Evolutionary conservation across 306 rosid species (phyloP), one percentile per base, ranked within the genome.

Genomic region (Sophora flavescens): DNA sequence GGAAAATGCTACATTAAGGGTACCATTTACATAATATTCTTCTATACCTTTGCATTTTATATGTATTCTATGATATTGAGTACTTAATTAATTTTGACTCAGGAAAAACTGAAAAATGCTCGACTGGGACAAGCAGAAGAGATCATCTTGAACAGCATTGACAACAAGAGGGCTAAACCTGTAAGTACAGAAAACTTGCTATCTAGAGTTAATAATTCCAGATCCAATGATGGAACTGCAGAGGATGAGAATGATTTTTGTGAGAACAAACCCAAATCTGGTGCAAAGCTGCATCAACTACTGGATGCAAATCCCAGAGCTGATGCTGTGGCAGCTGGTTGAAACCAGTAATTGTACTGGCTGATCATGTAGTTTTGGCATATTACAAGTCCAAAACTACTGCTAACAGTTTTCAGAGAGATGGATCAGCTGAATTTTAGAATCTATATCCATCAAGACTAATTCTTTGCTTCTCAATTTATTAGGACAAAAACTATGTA

Each of bases 301-400:
- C 87, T 92, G 63, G 93, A 89, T 47, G 38, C 91, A 16, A 94
- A 86, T 82, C 97, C 96, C 3, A 83, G 98, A 82, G 87, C 97
- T 2, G 93, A 95, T 75, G 93, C 91, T 0, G 95, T 95, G 11
- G 99, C 91, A 14, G 99, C 99, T 61, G 86, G 97, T 84, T 95
- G 86, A 78, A 68, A 72, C 84, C 70, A 39, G 86, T 71, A 35
- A 50, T 38, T 39, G 18, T 60, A 76, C 82, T 60, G 86, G 63
- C 82, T 79, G 77, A 82, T 86, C 51, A 60, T 77, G 97, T 92
- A 90, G 88, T 95, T 95, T 92, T 95, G 99, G 97, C 97, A 88
- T 91, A 91, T 95, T 91, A 84, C 79, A 77, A 87, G 96, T 77
- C 93, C 99, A 91, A 88, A 91, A 91, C 82, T 91, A 84, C 92